These are phyloP conservation scores for Pyrenopolyporus hunteri DNA, from an alignment of 495 filamentous ascomycete species.

Conservation along the genomic window DNA sequence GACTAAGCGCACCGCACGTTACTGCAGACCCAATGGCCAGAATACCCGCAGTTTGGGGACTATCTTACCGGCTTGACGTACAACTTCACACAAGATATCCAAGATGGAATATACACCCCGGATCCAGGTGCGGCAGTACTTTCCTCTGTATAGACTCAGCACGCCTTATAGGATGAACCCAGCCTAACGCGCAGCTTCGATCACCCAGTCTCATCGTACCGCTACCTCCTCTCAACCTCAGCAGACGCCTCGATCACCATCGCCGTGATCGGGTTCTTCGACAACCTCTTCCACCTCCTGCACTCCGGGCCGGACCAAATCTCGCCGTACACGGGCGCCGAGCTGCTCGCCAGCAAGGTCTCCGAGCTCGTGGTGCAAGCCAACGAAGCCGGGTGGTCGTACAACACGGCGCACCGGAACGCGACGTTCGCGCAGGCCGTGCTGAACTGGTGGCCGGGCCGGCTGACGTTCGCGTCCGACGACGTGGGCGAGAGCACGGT, in stretches of 20 bases:
- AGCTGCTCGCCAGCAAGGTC: slow-evolving; percentile 54
- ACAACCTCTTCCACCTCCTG: slow-evolving; percentile 37
- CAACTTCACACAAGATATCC: slow-evolving; percentile 52
- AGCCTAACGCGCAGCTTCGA: slow-evolving; percentile 11
- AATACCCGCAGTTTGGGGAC: slow-evolving; percentile 29
- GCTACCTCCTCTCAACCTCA: slow-evolving; percentile 47
- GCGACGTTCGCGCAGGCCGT: slow-evolving; percentile 29
- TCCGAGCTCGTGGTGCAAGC: slow-evolving; percentile 41
- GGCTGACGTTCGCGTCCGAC: slow-evolving; percentile 37
- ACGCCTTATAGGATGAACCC: no score
- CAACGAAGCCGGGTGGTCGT: slow-evolving; percentile 36
- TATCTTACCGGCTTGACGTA: slow-evolving; percentile 53
- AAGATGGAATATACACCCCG: slow-evolving; percentile 39
- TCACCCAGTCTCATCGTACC: slow-evolving; percentile 37
- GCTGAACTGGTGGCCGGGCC: slow-evolving; percentile 41
- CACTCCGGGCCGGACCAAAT: slow-evolving; percentile 38
- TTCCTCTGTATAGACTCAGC: not conserved
- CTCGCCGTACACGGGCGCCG: slow-evolving; percentile 45
- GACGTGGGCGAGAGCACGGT: slow-evolving; percentile 38
- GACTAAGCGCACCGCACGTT: not conserved
- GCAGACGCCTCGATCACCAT: slow-evolving; percentile 40
- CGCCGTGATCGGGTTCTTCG: slow-evolving; percentile 42
- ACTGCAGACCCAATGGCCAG: slow-evolving; percentile 34
- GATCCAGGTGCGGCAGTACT: slow-evolving; percentile 31
- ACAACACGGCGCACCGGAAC: slow-evolving; percentile 36